phyloP scores from a whole-genome alignment of 495 filamentous ascomycete species.

The Podospora australis region DNA sequence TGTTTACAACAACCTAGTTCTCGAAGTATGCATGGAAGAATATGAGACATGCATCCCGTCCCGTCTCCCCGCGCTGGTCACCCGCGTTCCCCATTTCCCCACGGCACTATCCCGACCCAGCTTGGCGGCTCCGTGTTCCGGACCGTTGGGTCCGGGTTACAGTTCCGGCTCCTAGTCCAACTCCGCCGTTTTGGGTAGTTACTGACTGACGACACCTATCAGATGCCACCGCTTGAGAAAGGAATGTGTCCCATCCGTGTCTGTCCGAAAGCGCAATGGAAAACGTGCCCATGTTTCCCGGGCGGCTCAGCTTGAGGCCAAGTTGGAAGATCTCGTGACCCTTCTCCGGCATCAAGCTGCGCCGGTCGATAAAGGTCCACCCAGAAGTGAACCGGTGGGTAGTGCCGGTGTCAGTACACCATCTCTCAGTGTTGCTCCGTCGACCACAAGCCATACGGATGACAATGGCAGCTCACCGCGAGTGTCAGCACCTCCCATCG shows the following conservation, averaged over 20 bases:
- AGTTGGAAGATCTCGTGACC: constrained; percentile 39
- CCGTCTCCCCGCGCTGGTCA: not conserved
- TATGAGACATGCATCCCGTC: not conserved
- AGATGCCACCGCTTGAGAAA: constrained; percentile 36
- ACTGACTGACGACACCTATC: not conserved
- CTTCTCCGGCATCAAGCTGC: constrained; percentile 32
- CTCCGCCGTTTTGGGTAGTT: not conserved
- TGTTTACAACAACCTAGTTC: too few relatives aligned
- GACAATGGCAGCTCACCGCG: too few relatives aligned
- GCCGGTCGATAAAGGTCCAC: constrained; percentile 4
- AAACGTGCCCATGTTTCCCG: constrained; percentile 24
- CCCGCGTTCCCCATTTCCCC: not conserved
- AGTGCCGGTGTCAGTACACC: not conserved
- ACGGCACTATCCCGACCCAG: constrained; percentile 13
- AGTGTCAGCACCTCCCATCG: not conserved
- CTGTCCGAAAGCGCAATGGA: constrained; percentile 33
- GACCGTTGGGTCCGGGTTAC: not conserved
- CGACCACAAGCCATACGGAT: not conserved
- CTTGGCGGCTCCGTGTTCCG: constrained; percentile 1
- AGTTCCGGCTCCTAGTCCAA: constrained; percentile 1
- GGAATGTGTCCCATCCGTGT: constrained; percentile 34
- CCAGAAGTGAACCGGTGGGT: not conserved
- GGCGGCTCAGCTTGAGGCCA: constrained; percentile 39
- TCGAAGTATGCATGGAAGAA: too few relatives aligned
- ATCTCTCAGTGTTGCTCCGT: not conserved